Evolutionary conservation across 495 filamentous ascomycete genomes (phyloP).

Genomic region (Xylaria cubensis): DNA sequence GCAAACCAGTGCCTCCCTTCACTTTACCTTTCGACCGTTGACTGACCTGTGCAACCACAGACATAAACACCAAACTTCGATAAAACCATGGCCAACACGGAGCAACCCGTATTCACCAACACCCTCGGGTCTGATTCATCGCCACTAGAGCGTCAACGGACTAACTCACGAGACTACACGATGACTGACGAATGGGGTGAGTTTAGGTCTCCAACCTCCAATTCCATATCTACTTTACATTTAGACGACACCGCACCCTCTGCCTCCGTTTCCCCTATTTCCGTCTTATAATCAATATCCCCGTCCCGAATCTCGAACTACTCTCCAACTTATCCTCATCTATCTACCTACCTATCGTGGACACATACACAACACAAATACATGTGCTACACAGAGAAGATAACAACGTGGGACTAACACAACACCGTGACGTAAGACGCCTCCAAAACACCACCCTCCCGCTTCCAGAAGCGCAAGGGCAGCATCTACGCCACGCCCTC

Average conservation of each 20-base stretch:
- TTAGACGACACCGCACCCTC: not conserved
- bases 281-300: not conserved
- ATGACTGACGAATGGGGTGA: conserved; percentile 53
- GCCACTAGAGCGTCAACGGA: conserved; percentile 27
- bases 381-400: not conserved
- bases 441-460: conserved; percentile 64
- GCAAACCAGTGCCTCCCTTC: not conserved
- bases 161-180: conserved; percentile 38
- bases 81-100: conserved; percentile 33
- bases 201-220: conserved; percentile 29
- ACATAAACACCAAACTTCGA: not conserved
- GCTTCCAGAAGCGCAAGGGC: conserved; percentile 69
- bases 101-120: conserved; percentile 32
- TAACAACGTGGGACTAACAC: conserved; percentile 28
- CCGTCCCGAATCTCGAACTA: not conserved
- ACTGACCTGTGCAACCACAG: not conserved
- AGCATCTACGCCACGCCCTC: conserved; percentile 66
- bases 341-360: conserved; percentile 8
- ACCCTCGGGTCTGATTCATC: conserved; percentile 27
- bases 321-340: conserved; percentile 1
- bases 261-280: conserved; percentile 2
- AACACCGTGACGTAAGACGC: conserved; percentile 51
- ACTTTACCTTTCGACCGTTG: not conserved
- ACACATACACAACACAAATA: not conserved
- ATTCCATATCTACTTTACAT: not conserved